Percentiles rank a stretch among this genome's conserved stretches.
Evolutionary conservation across 148 eudicot genomes (phyloP).

Genomic region (Vaccinium myrtillus): DNA sequence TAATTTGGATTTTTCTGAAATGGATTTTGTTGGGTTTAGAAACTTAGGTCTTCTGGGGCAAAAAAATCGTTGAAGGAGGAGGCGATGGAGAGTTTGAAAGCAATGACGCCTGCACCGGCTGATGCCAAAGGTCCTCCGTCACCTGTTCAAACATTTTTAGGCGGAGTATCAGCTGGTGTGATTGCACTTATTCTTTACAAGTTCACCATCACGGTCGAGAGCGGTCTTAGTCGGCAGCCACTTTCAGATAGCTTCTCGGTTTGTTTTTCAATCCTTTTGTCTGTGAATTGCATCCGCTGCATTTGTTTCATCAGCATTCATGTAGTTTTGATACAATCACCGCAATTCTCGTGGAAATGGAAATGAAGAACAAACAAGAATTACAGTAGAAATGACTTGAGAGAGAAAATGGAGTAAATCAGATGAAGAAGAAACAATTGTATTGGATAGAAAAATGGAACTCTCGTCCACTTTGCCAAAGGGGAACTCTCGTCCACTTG

Average conservation of each 20-base stretch:
- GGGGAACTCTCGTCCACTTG: too few species aligned
- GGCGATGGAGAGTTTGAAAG: constrained; percentile 84
- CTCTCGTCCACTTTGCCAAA: too few species aligned
- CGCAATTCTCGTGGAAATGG: too few species aligned
- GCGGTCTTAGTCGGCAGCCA: constrained; percentile 73
- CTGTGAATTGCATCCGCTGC: not conserved
- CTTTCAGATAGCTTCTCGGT: constrained; percentile 83
- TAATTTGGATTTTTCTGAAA: constrained; percentile 16
- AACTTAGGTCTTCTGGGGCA: constrained; percentile 74
- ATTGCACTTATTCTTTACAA: constrained; percentile 85
- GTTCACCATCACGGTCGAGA: constrained; percentile 78
- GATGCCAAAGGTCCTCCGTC: constrained; percentile 56
- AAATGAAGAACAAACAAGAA: too few species aligned
- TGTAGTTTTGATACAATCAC: too few species aligned
- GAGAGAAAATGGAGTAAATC: too few species aligned
- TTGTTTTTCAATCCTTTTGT: constrained; percentile 23
- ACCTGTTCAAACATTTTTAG: constrained; percentile 69
- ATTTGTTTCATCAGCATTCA: not conserved
- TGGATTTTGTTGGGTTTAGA: constrained; percentile 38
- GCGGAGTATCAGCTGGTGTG: constrained; percentile 77
- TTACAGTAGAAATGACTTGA: too few species aligned
- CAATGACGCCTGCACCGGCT: constrained; percentile 46
- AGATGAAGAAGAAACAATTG: too few species aligned
- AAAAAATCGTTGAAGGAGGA: constrained; percentile 70
- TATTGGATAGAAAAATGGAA: too few species aligned